Percentiles rank a stretch among this genome's conserved stretches.
Conservation (phyloP, 2,329 filamentous ascomycete genomes). For the Penicillium fuscoglaucum region DNA sequence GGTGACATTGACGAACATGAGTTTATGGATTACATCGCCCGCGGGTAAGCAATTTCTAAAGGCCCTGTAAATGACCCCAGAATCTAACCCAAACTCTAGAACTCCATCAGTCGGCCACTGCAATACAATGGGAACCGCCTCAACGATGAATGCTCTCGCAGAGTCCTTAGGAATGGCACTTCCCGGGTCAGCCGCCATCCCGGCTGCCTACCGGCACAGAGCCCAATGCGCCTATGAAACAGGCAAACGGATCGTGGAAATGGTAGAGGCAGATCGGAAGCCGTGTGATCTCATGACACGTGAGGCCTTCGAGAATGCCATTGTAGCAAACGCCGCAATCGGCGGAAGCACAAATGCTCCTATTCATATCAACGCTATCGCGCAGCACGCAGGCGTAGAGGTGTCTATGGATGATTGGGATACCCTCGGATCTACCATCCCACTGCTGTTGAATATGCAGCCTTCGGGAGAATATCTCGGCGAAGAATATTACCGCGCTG, state of each 20-base stretch:
- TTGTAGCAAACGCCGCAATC: conserved; percentile 56
- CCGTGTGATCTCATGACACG: conserved; percentile 58
- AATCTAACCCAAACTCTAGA: conserved; percentile 22
- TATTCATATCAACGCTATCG: conserved; percentile 57
- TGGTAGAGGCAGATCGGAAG: conserved; percentile 51
- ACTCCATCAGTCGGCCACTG: conserved; percentile 53
- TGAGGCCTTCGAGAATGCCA: conserved; percentile 58
- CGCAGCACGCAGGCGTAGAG: conserved; percentile 54
- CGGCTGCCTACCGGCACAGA: conserved; percentile 52
- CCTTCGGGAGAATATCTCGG: conserved; percentile 55
- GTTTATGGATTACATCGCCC: conserved; percentile 49
- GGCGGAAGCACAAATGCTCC: conserved; percentile 60
- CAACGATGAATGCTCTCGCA: conserved; percentile 55
- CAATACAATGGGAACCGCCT: conserved; percentile 57
- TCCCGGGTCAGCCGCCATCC: conserved; percentile 54
- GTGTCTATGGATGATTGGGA: conserved; percentile 58
- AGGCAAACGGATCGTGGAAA: conserved; percentile 52
- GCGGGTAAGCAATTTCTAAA: conserved; percentile 32
- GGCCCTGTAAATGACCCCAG: background rate
- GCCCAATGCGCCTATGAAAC: conserved; percentile 52
- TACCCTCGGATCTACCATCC: conserved; percentile 50
- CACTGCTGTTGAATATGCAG: conserved; percentile 57
- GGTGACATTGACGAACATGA: conserved; percentile 49
- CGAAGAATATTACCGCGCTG: conserved; percentile 57
- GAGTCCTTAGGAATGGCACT: conserved; percentile 56